phyloP scores from a whole-genome alignment of 2,329 filamentous ascomycete genomes.

The Talaromyces verruculosus region DNA sequence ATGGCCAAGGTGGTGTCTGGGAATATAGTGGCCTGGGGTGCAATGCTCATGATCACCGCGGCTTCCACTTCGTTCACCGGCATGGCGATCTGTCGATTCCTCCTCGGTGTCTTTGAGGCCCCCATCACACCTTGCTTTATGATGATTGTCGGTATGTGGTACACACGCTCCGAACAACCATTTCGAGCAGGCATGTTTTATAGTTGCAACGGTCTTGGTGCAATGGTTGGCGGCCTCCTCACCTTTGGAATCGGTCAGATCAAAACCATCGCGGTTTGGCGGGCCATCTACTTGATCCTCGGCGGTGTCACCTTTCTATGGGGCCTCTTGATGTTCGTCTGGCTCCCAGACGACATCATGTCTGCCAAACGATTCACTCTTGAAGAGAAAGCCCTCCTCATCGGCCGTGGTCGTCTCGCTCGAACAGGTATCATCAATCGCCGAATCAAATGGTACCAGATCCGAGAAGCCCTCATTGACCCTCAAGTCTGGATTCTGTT shows the following conservation, averaged over 20 bases:
- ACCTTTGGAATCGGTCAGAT: slow-evolving; percentile 43
- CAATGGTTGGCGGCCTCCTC: slow-evolving; percentile 48
- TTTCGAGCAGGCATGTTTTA: slow-evolving; percentile 52
- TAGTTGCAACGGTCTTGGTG: slow-evolving; percentile 31
- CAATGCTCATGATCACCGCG: slow-evolving; percentile 50
- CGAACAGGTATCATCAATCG: slow-evolving; percentile 51
- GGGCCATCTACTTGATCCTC: slow-evolving; percentile 48
- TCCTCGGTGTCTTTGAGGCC: slow-evolving; percentile 58
- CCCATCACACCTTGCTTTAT: slow-evolving; percentile 57
- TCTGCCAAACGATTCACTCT: slow-evolving; percentile 44
- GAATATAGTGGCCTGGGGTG: slow-evolving; percentile 51
- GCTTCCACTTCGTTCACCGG: slow-evolving; percentile 52
- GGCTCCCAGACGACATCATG: slow-evolving; percentile 48
- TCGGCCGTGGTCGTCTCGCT: slow-evolving; percentile 40
- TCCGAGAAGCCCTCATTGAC: slow-evolving; percentile 50
- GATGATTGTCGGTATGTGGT: slow-evolving; percentile 58
- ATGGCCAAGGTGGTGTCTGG: slow-evolving; percentile 51
- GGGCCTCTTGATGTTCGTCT: slow-evolving; percentile 41
- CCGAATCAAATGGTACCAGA: slow-evolving; percentile 50
- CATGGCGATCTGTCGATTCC: slow-evolving; percentile 53
- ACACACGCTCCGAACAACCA: slow-evolving; percentile 58
- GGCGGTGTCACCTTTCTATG: slow-evolving; percentile 47
- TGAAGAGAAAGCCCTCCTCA: slow-evolving; percentile 47
- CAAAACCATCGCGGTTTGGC: slow-evolving; percentile 46
- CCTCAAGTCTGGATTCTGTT: slow-evolving; percentile 49